Evolutionary conservation across 2,329 filamentous ascomycete genomes (phyloP).

Genomic region (Arthroderma sp.): DNA sequence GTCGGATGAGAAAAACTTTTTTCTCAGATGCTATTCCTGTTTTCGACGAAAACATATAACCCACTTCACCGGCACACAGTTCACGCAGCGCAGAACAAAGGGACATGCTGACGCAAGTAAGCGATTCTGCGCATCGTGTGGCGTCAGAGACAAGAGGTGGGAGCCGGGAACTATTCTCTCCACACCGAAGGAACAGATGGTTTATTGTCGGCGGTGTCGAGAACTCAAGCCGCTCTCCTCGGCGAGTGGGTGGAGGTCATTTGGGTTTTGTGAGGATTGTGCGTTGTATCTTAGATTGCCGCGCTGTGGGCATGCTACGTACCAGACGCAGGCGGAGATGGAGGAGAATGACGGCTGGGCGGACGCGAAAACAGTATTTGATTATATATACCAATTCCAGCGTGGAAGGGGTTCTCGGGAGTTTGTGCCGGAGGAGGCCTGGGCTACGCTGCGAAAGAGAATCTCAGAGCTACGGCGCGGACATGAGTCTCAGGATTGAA

Average conservation of each 20-base stretch:
- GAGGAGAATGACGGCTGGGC: neutral
- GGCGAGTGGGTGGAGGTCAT: neutral
- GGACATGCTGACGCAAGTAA: constrained; percentile 11
- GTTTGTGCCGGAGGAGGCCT: neutral
- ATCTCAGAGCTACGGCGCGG: too few species aligned
- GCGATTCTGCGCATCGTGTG: constrained; percentile 13
- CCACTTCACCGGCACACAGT: constrained; percentile 11
- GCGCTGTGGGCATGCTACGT: neutral
- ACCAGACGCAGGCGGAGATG: neutral
- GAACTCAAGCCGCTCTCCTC: neutral
- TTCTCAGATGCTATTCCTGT: constrained; percentile 13
- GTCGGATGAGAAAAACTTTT: neutral
- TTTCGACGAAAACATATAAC: constrained; percentile 7
- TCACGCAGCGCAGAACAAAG: constrained; percentile 9
- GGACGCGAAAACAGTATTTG: neutral
- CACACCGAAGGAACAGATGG: neutral
- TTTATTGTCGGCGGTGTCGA: constrained; percentile 7
- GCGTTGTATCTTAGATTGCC: neutral
- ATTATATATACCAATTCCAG: neutral
- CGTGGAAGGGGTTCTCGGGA: neutral
- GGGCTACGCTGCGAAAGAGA: neutral
- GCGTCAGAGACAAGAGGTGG: constrained; percentile 10
- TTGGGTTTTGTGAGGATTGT: constrained; percentile 5
- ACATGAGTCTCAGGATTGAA: too few species aligned
- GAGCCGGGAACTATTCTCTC: constrained; percentile 8